Evolutionary conservation across 352 stramenopile genomes (phyloP).

Genomic region (Pythium periplocum): DNA sequence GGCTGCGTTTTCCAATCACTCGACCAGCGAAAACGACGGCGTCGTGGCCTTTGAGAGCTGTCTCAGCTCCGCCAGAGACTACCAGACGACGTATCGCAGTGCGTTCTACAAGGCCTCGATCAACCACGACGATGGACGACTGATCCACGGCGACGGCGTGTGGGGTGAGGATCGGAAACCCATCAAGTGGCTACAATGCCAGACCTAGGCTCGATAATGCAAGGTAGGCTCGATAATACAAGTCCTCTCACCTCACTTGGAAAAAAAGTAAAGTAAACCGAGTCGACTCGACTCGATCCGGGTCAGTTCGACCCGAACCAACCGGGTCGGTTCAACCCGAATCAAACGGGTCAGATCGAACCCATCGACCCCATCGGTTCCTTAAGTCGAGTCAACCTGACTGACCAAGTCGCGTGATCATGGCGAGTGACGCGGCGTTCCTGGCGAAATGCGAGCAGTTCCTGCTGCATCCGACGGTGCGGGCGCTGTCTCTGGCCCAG

Average conservation of each 20-base stretch:
- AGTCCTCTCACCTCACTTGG: no score
- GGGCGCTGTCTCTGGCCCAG: constrained; percentile 55
- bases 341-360: no score
- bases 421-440: constrained; percentile 14
- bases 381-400: no score
- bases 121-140: constrained; percentile 27
- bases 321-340: no score
- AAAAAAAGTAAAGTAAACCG: no score
- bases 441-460: constrained; percentile 64
- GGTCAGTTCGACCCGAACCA: no score
- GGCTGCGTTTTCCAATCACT: constrained; percentile 15
- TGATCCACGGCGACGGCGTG: constrained; percentile 20
- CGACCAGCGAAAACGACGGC: constrained; percentile 24
- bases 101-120: constrained; percentile 27
- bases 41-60: constrained; percentile 34
- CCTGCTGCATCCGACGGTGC: constrained; percentile 58
- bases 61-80: constrained; percentile 4
- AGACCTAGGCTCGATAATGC: not conserved
- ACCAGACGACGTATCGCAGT: constrained; percentile 15
- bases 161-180: constrained; percentile 19
- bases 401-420: no score
- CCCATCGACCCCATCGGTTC: no score
- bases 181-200: constrained; percentile 22
- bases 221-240: no score
- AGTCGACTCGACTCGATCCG: no score